Evolutionary conservation across 1,284 basidiomycete genomes (phyloP), one percentile per base, ranked within the genome.

Genomic region (Puccinia coronata): DNA sequence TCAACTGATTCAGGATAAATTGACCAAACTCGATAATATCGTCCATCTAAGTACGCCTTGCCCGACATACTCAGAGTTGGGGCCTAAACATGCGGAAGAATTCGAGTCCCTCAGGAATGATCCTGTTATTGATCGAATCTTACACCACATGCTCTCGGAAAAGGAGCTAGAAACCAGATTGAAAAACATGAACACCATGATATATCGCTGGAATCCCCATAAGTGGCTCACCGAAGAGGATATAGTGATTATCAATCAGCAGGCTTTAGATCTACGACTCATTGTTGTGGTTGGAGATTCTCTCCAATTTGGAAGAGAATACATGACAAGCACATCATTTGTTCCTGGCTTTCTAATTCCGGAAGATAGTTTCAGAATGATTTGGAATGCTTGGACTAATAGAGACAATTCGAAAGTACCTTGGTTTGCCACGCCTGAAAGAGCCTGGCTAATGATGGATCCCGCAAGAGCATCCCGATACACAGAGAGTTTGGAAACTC

Each of bases 401-500:
- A 23, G 9, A 36, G 25, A 65, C n/a, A 11, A 36, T 41, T 4
- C 20, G 23, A 43, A 1, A 65, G 18, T 12, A 12, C 36, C 63
- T 43, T 65, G 63, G 63, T 41, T 43, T n/a, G 36, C 36, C 25
- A n/a, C 63, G 25, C 39, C 63, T 43, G 63, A 65, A 43, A 65
- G 63, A 41, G 63, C 63, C 63, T 65, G 63, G 63, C 63, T 65
- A 9, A 41, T 41, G 36, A 65, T 65, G 63, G 63, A 65, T n/a
- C 39, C 63, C 39, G 34, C 41, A 25, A 41, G 39, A 43, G 23
- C 18, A 65, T 23, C 16, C 23, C 31, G 41, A 65, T 65, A 65
- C 39, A 43, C 5, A n/a, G 63, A 65, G n/a, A 65, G 63, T 41
- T 65, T 65, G 31, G 16, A n/a, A n/a, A 65, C 39, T 39, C 23